A percentile compares a stretch with the other conserved stretches of the same genome.
Evolutionary conservation across 139 green algal species (phyloP).

Genomic region (Astrephomene gubernaculifera): DNA sequence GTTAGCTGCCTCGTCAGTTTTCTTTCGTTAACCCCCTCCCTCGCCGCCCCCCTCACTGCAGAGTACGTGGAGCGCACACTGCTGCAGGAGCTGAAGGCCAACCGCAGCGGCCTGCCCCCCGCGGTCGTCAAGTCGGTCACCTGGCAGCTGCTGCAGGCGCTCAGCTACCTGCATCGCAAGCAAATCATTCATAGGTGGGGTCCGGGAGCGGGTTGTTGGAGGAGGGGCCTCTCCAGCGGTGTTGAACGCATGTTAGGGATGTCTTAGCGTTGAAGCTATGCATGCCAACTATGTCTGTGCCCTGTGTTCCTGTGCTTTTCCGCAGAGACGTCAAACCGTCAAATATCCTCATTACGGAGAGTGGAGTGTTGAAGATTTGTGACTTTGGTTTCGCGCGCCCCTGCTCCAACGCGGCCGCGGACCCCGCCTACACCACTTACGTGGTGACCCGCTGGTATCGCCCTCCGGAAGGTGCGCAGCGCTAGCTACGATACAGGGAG

Average conservation of each 20-base stretch:
- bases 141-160: conserved; percentile 49
- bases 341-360: conserved; percentile 5
- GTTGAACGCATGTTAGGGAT: too few relatives aligned
- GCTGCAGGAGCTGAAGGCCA: conserved; percentile 56
- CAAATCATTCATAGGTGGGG: conserved; percentile 23
- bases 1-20: too few relatives aligned
- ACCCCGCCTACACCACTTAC: conserved; percentile 63
- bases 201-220: neutral
- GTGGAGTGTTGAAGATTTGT: conserved; percentile 25
- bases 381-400: conserved; percentile 38
- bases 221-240: too few relatives aligned
- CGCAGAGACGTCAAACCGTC: conserved; percentile 16
- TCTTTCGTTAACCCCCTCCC: too few relatives aligned
- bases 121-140: conserved; percentile 31
- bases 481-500: too few relatives aligned
- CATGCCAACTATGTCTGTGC: too few relatives aligned
- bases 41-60: too few relatives aligned
- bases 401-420: neutral
- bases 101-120: conserved; percentile 16
- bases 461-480: conserved; percentile 67
- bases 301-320: neutral
- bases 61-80: conserved; percentile 79
- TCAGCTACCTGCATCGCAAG: conserved; percentile 43
- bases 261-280: too few relatives aligned
- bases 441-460: conserved; percentile 90